Percentiles rank a stretch among this genome's conserved stretches.
These are phyloP conservation scores for Solanum sparsipilum DNA, from an alignment of 257 asterid species.

Conservation along the genomic window DNA sequence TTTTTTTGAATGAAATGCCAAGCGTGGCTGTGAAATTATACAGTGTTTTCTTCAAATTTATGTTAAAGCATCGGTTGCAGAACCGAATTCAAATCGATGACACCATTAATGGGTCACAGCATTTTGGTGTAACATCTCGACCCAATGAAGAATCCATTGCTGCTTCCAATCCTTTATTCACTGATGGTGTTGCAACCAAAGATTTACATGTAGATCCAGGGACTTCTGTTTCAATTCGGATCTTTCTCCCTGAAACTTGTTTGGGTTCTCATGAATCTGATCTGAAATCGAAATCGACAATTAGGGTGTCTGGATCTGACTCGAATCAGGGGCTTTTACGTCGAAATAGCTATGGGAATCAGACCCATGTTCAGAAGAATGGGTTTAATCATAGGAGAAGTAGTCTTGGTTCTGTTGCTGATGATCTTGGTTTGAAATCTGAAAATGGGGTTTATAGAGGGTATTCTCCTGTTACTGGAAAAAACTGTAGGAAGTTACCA, in stretches of 20 bases:
- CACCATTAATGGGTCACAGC: conserved; percentile 13
- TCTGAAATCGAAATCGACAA: background rate
- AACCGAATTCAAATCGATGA: conserved; percentile 41
- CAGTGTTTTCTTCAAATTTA: conserved; percentile 81
- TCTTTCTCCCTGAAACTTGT: conserved; percentile 82
- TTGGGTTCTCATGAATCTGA: conserved; percentile 23
- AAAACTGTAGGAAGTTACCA: conserved; percentile 40
- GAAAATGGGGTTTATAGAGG: conserved; percentile 51
- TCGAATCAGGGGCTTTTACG: conserved; percentile 8
- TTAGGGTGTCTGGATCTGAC: conserved; percentile 25
- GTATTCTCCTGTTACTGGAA: conserved; percentile 43
- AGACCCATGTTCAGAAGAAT: background rate
- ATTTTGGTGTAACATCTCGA: conserved; percentile 82
- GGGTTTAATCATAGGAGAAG: conserved; percentile 26
- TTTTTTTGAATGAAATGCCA: conserved; percentile 48
- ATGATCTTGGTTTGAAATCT: conserved; percentile 20
- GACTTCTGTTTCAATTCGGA: conserved; percentile 59
- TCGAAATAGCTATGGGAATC: conserved; percentile 39
- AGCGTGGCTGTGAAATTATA: conserved; percentile 80
- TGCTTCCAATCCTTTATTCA: conserved; percentile 67
- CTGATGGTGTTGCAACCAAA: conserved; percentile 92
- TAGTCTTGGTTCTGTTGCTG: conserved; percentile 41
- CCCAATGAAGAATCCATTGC: conserved; percentile 66
- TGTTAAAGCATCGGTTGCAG: conserved; percentile 87
- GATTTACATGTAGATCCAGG: conserved; percentile 77